Conservation (phyloP, 371 early-diverging fungal genomes). For the Mucor saturninus region DNA sequence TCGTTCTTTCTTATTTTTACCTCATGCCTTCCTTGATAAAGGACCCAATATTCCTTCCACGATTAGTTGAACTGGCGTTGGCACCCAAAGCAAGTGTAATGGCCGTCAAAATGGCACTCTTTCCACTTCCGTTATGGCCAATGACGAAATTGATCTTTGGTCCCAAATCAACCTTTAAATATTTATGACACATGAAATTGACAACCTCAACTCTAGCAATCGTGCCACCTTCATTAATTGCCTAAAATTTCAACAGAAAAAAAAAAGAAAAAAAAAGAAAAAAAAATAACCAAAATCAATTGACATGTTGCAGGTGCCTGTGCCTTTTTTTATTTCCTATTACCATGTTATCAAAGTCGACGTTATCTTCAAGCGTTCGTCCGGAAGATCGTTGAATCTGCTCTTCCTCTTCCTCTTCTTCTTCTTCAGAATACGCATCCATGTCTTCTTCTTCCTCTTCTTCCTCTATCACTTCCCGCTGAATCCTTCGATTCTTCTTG, state of each 20-base stretch:
- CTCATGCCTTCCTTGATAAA: slow-evolving; percentile 86
- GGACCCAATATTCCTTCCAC: slow-evolving; percentile 77
- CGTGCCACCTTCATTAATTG: slow-evolving; percentile 66
- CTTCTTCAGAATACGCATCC: slow-evolving; percentile 5
- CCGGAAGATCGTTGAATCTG: too few species aligned
- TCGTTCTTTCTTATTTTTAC: slow-evolving; percentile 28
- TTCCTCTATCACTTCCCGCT: slow-evolving; percentile 4
- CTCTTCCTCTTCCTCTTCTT: background rate
- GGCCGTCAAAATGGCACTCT: slow-evolving; percentile 94
- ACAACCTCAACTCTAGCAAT: slow-evolving; percentile 81
- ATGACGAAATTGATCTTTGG: slow-evolving; percentile 94
- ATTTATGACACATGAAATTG: slow-evolving; percentile 96
- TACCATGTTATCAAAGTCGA: slow-evolving; percentile 3
- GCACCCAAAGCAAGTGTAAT: slow-evolving; percentile 92
- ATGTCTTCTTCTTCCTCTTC: slow-evolving; percentile 13
- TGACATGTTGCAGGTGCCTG: background rate
- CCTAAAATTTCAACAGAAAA: background rate
- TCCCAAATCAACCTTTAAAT: slow-evolving; percentile 76
- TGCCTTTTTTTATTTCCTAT: background rate
- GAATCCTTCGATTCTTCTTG: slow-evolving; percentile 3
- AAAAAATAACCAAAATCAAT: background rate
- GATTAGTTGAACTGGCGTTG: slow-evolving; percentile 84
- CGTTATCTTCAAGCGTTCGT: too few species aligned
- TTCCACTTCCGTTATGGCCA: slow-evolving; percentile 97
- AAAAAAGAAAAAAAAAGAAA: background rate